Evolutionary conservation across 768 basidiomycete species (phyloP).

Genomic region (Lyophyllum semitale): DNA sequence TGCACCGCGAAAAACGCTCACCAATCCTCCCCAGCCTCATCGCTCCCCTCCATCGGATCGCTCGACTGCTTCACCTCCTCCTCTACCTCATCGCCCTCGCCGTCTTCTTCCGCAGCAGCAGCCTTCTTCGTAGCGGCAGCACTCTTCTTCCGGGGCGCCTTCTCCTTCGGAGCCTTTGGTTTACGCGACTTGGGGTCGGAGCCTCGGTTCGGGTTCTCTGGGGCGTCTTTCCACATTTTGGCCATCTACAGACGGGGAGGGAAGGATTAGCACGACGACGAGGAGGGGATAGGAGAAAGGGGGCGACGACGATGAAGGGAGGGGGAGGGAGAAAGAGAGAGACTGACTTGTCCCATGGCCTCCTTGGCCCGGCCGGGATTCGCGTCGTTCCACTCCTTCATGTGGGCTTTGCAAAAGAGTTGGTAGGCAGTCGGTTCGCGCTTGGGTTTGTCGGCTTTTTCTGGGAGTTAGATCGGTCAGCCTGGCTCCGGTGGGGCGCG

Average conservation of each 20-base stretch:
- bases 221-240: conserved; percentile 55
- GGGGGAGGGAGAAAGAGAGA: background rate
- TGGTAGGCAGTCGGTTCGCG: conserved; percentile 64
- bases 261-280: background rate
- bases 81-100: conserved; percentile 5
- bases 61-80: conserved; percentile 2
- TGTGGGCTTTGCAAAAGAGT: conserved; percentile 54
- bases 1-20: background rate
- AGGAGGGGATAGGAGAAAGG: background rate
- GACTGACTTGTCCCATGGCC: conserved; percentile 47
- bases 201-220: conserved; percentile 67
- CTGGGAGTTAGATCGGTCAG: conserved; percentile 16
- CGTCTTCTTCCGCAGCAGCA: conserved; percentile 8
- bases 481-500: conserved; percentile 1
- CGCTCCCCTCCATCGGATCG: conserved; percentile 12
- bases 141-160: conserved; percentile 21
- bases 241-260: conserved; percentile 45
- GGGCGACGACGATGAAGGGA: background rate
- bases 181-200: conserved; percentile 49
- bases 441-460: conserved; percentile 50
- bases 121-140: conserved; percentile 19
- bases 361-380: conserved; percentile 55
- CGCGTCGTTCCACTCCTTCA: conserved; percentile 58
- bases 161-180: conserved; percentile 37
- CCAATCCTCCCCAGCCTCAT: conserved; percentile 4